A percentile compares a stretch with the other conserved stretches of the same genome.
Conservation (phyloP, 305 asterid genomes). For the Fraxinus velutina region DNA sequence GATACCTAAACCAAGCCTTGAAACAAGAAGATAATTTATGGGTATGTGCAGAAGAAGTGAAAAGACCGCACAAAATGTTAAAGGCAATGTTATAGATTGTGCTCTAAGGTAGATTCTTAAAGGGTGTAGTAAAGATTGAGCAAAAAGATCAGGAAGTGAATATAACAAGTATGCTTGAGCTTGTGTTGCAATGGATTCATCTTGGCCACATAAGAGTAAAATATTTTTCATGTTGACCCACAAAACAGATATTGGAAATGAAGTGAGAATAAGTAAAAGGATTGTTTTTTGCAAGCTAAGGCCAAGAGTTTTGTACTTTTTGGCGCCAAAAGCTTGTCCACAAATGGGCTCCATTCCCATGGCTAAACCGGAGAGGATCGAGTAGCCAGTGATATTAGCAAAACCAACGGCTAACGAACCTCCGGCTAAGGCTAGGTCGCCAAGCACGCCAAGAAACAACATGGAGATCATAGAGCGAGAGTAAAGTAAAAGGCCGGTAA, state of each 20-base stretch:
- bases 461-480: conserved; percentile 51
- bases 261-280: conserved; percentile 33
- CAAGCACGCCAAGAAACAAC: conserved; percentile 45
- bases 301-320: conserved; percentile 32
- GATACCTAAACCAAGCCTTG: conserved; percentile 33
- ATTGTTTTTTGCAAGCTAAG: conserved; percentile 31
- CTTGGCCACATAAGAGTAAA: conserved; percentile 39
- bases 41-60: conserved; percentile 39
- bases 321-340: conserved; percentile 49
- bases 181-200: conserved; percentile 32
- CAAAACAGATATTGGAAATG: conserved; percentile 34
- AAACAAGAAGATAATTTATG: conserved; percentile 37
- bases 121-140: conserved; percentile 43
- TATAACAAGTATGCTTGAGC: conserved; percentile 36
- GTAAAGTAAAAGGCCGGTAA: conserved; percentile 45
- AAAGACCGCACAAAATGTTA: conserved; percentile 35
- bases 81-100: conserved; percentile 44
- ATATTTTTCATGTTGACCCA: conserved; percentile 42
- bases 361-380: conserved; percentile 45
- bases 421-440: conserved; percentile 41
- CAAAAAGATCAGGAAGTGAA: conserved; percentile 42
- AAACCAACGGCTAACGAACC: conserved; percentile 44
- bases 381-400: conserved; percentile 47
- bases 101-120: conserved; percentile 42
- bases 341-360: conserved; percentile 54